phyloP scores from a whole-genome alignment of 169 alveolate species.

The Eimeria nieschulzi region DNA sequence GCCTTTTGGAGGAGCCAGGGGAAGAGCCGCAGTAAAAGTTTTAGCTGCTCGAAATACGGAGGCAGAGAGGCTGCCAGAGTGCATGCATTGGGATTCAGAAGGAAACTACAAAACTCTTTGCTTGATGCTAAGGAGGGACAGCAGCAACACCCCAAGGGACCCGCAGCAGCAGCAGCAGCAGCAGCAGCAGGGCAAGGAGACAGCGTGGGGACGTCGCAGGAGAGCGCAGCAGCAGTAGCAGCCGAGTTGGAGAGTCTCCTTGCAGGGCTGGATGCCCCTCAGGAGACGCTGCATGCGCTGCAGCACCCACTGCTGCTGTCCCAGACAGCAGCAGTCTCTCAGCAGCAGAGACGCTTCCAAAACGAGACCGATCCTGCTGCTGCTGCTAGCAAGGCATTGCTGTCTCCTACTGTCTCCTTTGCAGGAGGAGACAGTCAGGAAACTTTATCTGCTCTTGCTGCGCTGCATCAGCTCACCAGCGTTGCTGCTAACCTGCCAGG shows the following conservation, averaged over 20 bases:
- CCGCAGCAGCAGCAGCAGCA: slow-evolving; percentile 39
- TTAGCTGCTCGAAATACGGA: slow-evolving; percentile 53
- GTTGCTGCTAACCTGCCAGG: no score
- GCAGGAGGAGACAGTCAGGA: no score
- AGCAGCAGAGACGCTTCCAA: not conserved
- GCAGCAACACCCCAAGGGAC: not conserved
- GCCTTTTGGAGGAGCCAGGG: slow-evolving; percentile 50
- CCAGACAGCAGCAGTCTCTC: not conserved
- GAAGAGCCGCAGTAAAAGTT: slow-evolving; percentile 30
- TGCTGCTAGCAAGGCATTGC: no score
- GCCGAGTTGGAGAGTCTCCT: not conserved
- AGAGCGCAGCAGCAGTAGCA: slow-evolving; percentile 13
- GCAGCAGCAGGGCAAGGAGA: not conserved
- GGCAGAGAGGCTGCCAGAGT: slow-evolving; percentile 46
- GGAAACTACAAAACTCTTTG: slow-evolving; percentile 17
- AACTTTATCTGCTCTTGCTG: no score
- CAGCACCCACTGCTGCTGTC: not conserved
- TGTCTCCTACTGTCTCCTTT: no score
- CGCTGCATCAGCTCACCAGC: no score
- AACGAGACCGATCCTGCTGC: no score
- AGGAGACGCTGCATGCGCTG: not conserved
- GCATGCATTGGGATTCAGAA: slow-evolving; percentile 28
- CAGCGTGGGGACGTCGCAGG: no score
- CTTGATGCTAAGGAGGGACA: not conserved
- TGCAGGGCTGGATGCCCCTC: not conserved